These are phyloP conservation scores for Geosmithia putterillii DNA, from an alignment of 2,329 filamentous ascomycete species.

Conservation along the genomic window DNA sequence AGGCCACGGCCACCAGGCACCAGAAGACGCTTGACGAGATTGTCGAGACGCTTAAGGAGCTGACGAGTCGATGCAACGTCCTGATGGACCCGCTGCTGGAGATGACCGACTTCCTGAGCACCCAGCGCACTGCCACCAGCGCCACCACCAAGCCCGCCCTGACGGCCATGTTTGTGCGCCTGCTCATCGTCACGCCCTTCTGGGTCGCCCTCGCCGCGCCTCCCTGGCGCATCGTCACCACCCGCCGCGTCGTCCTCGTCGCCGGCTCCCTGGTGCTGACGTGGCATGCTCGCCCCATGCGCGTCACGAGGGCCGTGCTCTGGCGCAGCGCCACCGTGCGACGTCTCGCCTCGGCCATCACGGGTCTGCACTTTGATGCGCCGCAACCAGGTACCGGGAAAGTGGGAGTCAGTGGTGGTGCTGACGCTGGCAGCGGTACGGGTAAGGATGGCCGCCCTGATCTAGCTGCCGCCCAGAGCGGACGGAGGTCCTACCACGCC, in stretches of 20 bases:
- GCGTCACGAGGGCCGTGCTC: conserved; percentile 74
- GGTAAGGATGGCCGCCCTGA: conserved; percentile 9
- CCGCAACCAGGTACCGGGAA: conserved; percentile 17
- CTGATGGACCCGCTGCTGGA: conserved; percentile 79
- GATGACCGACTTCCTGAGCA: conserved; percentile 86
- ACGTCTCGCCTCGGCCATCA: conserved; percentile 56
- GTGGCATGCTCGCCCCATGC: conserved; percentile 81
- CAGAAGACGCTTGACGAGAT: conserved; percentile 97
- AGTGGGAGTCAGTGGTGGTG: conserved; percentile 1
- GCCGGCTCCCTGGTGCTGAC: conserved; percentile 79
- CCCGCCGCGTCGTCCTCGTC: conserved; percentile 70
- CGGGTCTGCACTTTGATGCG: conserved; percentile 63
- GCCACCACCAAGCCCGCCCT: conserved; percentile 84
- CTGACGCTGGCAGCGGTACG: conserved; percentile 5
- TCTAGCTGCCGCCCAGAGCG: conserved; percentile 13
- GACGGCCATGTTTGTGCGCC: conserved; percentile 78
- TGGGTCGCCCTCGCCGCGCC: conserved; percentile 79
- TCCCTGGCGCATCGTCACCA: conserved; percentile 75
- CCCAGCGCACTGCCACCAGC: conserved; percentile 78
- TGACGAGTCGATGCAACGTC: conserved; percentile 86
- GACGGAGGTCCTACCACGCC: conserved; percentile 9
- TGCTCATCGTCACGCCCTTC: conserved; percentile 75
- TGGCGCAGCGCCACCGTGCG: conserved; percentile 79
- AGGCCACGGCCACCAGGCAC: conserved; percentile 56
- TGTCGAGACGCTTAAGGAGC: conserved; percentile 80